These are phyloP conservation scores for Monosporascus sp. DNA, from an alignment of 2,329 filamentous ascomycete genomes.

Conservation along the genomic window DNA sequence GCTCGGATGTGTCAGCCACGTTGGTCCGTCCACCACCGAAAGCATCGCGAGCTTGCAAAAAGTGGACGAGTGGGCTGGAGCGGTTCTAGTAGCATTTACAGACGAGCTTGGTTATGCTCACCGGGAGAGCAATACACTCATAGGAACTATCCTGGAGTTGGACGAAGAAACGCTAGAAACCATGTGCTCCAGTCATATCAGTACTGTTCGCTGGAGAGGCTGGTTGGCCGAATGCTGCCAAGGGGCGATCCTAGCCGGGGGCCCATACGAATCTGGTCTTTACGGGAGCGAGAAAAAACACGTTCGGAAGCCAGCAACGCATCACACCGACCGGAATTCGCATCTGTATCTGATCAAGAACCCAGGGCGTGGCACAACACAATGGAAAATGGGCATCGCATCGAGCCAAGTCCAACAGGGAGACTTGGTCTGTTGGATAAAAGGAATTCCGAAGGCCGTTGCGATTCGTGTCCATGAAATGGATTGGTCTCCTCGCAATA, in stretches of 20 bases:
- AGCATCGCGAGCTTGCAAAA: not conserved
- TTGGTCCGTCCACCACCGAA: conserved; percentile 2
- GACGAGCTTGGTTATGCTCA: conserved; percentile 1
- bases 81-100: conserved; percentile 2
- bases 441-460: not conserved
- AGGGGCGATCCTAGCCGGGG: too few species aligned
- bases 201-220: conserved; percentile 1
- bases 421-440: conserved; percentile 1
- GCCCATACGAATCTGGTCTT: too few species aligned
- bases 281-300: too few species aligned
- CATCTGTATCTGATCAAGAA: too few species aligned
- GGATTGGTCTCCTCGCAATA: too few species aligned
- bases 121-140: conserved; percentile 1
- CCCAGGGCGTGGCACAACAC: too few species aligned
- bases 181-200: conserved; percentile 2
- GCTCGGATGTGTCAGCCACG: conserved; percentile 2
- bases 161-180: not conserved
- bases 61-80: conserved; percentile 2
- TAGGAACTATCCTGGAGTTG: not conserved
- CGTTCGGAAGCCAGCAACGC: too few species aligned
- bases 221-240: too few species aligned
- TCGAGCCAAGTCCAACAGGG: conserved; percentile 1
- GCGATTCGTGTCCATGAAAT: not conserved
- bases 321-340: too few species aligned
- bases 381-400: conserved; percentile 4